A percentile compares a stretch with the other conserved stretches of the same genome.
Conservation (phyloP, 1,139 yeast genomes). For the Geotrichum aggregatum region DNA sequence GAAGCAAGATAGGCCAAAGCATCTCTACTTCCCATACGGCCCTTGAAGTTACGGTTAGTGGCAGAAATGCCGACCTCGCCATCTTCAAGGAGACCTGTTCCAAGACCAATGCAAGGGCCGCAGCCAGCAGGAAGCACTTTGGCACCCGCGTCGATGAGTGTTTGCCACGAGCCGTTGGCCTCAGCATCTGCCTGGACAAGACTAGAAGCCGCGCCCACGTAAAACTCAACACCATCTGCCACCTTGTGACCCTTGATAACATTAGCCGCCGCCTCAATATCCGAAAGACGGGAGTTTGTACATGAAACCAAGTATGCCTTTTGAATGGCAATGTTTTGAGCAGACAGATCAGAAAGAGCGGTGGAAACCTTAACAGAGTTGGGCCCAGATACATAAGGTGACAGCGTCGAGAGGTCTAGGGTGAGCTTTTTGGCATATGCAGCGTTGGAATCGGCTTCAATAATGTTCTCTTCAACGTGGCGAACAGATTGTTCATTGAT, state of each 20-base stretch:
- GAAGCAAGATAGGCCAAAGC: constrained; percentile 95
- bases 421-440: constrained; percentile 80
- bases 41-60: constrained; percentile 96
- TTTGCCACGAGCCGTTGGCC: constrained; percentile 86
- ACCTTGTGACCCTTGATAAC: constrained; percentile 76
- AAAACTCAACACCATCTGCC: constrained; percentile 86
- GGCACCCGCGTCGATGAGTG: constrained; percentile 86
- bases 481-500: constrained; percentile 60
- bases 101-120: constrained; percentile 98
- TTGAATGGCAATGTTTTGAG: constrained; percentile 69
- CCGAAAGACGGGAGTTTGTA: constrained; percentile 90
- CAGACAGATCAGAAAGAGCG: constrained; percentile 69
- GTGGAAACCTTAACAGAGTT: constrained; percentile 90
- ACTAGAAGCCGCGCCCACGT: constrained; percentile 95
- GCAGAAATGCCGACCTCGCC: constrained; percentile 99
- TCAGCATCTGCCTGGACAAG: constrained; percentile 91
- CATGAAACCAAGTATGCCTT: constrained; percentile 98
- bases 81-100: constrained; percentile 84
- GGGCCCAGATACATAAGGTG: constrained; percentile 95
- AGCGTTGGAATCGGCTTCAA: constrained; percentile 68
- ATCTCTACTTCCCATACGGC: constrained; percentile 97
- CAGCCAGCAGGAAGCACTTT: constrained; percentile 96
- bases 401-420: constrained; percentile 73
- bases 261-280: constrained; percentile 90
- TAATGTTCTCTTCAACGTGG: constrained; percentile 42